A percentile compares a stretch with the other conserved stretches of the same genome.
phyloP scores from a whole-genome alignment of 2,329 filamentous ascomycete species.

The Clonostachys chloroleuca region DNA sequence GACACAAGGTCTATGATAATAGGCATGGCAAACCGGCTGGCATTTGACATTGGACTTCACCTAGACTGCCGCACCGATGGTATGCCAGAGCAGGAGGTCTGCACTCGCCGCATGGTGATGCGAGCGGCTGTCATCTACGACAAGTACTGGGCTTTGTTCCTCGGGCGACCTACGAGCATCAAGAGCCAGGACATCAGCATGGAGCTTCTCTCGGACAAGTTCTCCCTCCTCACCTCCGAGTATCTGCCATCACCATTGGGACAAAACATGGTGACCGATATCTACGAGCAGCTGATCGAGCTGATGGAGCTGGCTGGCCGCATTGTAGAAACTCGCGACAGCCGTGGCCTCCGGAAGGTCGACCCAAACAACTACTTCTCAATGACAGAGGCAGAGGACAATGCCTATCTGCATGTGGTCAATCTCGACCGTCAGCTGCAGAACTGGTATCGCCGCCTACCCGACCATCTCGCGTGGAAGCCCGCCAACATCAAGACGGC shows the following conservation, averaged over 20 bases:
- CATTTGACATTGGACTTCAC: slow-evolving; percentile 44
- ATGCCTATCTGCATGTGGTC: slow-evolving; percentile 43
- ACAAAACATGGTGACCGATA: slow-evolving; percentile 19
- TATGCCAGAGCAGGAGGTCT: slow-evolving; percentile 37
- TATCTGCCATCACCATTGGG: slow-evolving; percentile 7
- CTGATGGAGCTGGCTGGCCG: slow-evolving; percentile 51
- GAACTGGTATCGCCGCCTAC: slow-evolving; percentile 47
- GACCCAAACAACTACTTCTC: slow-evolving; percentile 20
- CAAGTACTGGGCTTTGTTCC: slow-evolving; percentile 50
- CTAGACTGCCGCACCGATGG: slow-evolving; percentile 34
- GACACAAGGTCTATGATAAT: background rate
- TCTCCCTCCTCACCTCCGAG: slow-evolving; percentile 33
- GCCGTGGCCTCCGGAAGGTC: slow-evolving; percentile 23
- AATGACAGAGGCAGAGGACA: slow-evolving; percentile 29
- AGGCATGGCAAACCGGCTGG: slow-evolving; percentile 38
- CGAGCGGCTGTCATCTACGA: slow-evolving; percentile 48
- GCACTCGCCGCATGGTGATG: slow-evolving; percentile 45
- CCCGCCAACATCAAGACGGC: slow-evolving; percentile 43
- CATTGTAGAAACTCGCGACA: slow-evolving; percentile 38
- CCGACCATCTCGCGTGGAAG: slow-evolving; percentile 42
- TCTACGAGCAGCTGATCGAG: slow-evolving; percentile 47
- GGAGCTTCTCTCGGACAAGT: slow-evolving; percentile 38
- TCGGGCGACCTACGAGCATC: slow-evolving; percentile 48
- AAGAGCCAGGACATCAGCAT: slow-evolving; percentile 45
- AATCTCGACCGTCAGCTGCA: slow-evolving; percentile 48